Base-by-base conservation (phyloP, 2,329 filamentous ascomycete species). In the Tothia fuscella region DNA sequence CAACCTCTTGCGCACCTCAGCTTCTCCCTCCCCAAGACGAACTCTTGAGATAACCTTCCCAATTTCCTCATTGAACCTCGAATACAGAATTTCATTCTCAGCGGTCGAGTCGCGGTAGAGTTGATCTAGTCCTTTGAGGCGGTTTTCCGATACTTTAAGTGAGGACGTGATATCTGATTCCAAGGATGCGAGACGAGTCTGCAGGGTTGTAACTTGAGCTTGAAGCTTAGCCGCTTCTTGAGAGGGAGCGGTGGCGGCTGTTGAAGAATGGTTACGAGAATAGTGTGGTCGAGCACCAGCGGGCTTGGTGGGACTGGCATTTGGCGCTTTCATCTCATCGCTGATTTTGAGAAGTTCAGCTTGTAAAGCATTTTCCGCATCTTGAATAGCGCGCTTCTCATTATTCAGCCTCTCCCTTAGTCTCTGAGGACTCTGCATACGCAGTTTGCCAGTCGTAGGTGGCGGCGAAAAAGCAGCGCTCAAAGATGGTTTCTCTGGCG, bases 21-120 rank as follows among this genome's bases (percentile, higher is more conserved):
- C 82, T 51, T 84, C 82, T 9, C 84, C 85, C 31, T 85, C 81
- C 37, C 82, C 80, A 3, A 76, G 75, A 49, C 76, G 77, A 36
- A 91, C 70, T 30, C 80, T 83, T 57, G 77, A 81, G 32, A 87
- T 70, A 46, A 95, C 83, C 65, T 82, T 86, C 51, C 76, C 81
- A 36, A 96, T 65, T 62, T 95, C 89, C n/a, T 78, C 75, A 53
- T 95, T 94, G 67, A 95, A 94, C 46, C 80, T 80, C 50, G 89
- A 82, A 59, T 95, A 95, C 42, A 96, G 68, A 22, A 89, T 74
- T 62, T 95, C 88, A 52, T 95, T 96, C 66, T 96, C 89, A 0
- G 85, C 83, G 51, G 79, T 86, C 13, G 80, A 76, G 55, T 94
- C 86, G 49, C 85, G 82, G 64, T 93, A 93, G 39, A 94, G 66